Evolutionary conservation across 305 asterid genomes (phyloP), one percentile per base, ranked within the genome.

Genomic region (Fraxinus ornus): DNA sequence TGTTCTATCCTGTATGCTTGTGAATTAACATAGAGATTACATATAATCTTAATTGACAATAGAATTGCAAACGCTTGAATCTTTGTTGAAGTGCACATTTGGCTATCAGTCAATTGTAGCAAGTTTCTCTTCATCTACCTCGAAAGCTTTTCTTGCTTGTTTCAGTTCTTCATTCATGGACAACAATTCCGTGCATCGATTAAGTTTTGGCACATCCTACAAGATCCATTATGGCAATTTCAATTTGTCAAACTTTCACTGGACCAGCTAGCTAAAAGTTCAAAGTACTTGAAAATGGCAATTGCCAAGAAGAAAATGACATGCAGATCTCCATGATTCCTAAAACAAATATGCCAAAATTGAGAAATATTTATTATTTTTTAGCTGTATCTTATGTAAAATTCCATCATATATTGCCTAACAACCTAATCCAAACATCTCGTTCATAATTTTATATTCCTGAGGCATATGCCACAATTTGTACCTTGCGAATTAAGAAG

Each of bases 121-220:
- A 76, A 95, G 84, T 88, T 93, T 93, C 89, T 95, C 98, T 87
- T 95, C 98, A 75, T 94, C 98, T 5, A 92, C 92, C 78, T 94
- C 97, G 3, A 93, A 96, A 60, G 94, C 93, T 82, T 93, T 94
- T 83, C 98, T 92, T 36, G 97, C 99, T 86, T 94, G 99, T 89
- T 96, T 94, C 85, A 94, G 89, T 85, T 96, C 99, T 84, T 94
- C 98, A 79, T 96, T 91, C 98, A 94, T 96, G 1, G 94, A 88
- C 84, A 94, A 62, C 89, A 94, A 82, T 85, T 95, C 99, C 1
- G 89, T 85, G 87, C 98, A 94, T 6, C 97, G 94, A 84, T 92
- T 91, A 62, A 91, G 94, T 85, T 95, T 95, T n/a, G 98, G 99
- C 84, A 85, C 71, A 88, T 95, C 99, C 98, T 95, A 84, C 87